phyloP scores from a whole-genome alignment of 139 green algal species.

The Penium margaritaceum region DNA sequence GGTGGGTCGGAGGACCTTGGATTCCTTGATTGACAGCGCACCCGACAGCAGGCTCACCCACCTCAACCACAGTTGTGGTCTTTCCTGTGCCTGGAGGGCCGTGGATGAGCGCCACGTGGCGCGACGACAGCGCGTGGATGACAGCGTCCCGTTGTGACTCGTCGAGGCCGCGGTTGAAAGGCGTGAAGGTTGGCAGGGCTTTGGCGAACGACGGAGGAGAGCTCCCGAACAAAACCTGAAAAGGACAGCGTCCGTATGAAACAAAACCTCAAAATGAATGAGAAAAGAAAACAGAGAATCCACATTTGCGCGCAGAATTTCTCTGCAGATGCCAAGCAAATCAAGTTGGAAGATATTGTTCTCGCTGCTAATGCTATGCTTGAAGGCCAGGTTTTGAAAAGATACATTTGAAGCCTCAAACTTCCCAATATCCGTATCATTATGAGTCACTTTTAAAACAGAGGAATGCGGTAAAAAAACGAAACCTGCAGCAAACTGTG shows the following conservation, averaged over 20 bases:
- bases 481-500: too few species aligned
- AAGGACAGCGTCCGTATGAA: too few species aligned
- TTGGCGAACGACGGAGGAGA: conserved; percentile 51
- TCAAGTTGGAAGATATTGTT: too few species aligned
- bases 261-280: too few species aligned
- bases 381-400: too few species aligned
- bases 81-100: conserved; percentile 56
- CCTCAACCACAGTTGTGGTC: conserved; percentile 54
- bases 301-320: too few species aligned
- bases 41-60: conserved; percentile 10
- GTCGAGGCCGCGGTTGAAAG: conserved; percentile 48
- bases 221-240: conserved; percentile 68
- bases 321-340: neutral
- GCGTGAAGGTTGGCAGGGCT: conserved; percentile 42
- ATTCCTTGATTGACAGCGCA: neutral
- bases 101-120: conserved; percentile 60
- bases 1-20: neutral
- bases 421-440: too few species aligned
- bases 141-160: conserved; percentile 66
- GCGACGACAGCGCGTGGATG: conserved; percentile 59
- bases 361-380: too few species aligned
- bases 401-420: too few species aligned
- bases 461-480: too few species aligned
- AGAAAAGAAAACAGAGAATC: neutral
- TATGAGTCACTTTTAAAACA: too few species aligned